Evolutionary conservation across 2,329 filamentous ascomycete genomes (phyloP).

Genomic region (Apiospora kogelbergensis): DNA sequence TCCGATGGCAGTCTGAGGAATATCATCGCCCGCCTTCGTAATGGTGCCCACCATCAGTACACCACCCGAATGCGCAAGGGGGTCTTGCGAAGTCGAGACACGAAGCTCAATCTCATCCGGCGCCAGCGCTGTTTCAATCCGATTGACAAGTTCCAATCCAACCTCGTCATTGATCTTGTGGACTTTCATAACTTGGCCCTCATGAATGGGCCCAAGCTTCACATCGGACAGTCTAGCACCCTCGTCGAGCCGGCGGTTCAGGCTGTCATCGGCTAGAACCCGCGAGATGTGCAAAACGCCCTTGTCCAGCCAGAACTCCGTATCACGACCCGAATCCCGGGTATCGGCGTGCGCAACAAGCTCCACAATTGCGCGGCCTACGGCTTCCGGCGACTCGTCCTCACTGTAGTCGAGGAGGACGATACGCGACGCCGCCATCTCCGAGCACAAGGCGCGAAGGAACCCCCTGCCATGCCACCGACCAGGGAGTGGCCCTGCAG

Average conservation of each 20-base stretch:
- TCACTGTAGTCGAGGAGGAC: constrained; percentile 21
- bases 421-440: constrained; percentile 20
- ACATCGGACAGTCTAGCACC: neutral
- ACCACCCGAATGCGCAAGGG: neutral
- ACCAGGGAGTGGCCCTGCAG: too few relatives aligned
- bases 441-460: constrained; percentile 18
- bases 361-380: neutral
- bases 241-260: constrained; percentile 4
- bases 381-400: constrained; percentile 16
- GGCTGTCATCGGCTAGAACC: constrained; percentile 13
- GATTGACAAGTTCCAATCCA: constrained; percentile 6
- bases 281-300: constrained; percentile 21
- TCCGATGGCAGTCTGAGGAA: too few relatives aligned
- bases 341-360: constrained; percentile 7
- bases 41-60: constrained; percentile 11
- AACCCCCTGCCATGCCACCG: too few relatives aligned
- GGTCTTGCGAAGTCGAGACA: constrained; percentile 13
- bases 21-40: neutral
- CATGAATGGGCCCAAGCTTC: neutral
- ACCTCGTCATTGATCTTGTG: constrained; percentile 3
- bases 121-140: neutral
- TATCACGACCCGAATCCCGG: constrained; percentile 19
- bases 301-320: constrained; percentile 25
- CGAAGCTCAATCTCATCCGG: constrained; percentile 15
- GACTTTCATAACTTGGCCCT: neutral